Evolutionary conservation across 129 eudicot genomes (phyloP).

Genomic region (Ambrosia trifida): DNA sequence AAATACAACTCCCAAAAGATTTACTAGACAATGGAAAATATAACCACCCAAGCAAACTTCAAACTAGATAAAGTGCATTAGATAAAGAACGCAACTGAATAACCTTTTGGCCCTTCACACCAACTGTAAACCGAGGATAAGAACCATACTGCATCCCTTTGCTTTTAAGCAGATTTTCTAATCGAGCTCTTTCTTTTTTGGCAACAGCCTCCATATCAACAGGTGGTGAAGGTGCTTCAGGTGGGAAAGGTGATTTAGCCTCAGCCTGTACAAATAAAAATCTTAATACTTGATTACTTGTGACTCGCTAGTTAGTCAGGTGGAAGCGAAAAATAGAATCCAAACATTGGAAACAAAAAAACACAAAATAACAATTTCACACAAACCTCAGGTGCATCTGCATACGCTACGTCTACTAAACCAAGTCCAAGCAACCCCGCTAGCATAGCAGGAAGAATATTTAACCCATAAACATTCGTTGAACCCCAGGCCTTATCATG

Average conservation of each 20-base stretch:
- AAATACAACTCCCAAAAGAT: neutral
- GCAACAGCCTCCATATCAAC: conserved; percentile 79
- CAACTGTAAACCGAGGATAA: conserved; percentile 82
- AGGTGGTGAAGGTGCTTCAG: conserved; percentile 49
- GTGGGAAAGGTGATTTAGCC: conserved; percentile 40
- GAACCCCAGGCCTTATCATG: conserved; percentile 33
- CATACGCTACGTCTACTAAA: conserved; percentile 51
- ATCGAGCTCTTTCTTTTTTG: conserved; percentile 56
- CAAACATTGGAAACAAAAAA: neutral
- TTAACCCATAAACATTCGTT: conserved; percentile 23
- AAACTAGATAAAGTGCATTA: neutral
- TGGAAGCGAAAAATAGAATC: conserved; percentile 1
- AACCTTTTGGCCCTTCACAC: conserved; percentile 91
- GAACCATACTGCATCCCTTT: conserved; percentile 74
- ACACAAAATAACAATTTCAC: neutral
- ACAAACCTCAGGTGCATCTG: conserved; percentile 71
- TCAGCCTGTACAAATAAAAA: conserved; percentile 35
- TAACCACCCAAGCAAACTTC: neutral
- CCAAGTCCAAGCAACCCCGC: conserved; percentile 67
- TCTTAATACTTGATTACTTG: neutral
- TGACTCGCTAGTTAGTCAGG: neutral
- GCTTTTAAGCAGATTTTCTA: conserved; percentile 70
- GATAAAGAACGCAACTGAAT: conserved; percentile 9
- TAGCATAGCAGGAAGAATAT: conserved; percentile 44
- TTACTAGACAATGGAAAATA: neutral